These are phyloP conservation scores for Schoenoplectus tabernaemontani DNA, from an alignment of 202 grass and related monocot genomes.

Conservation along the genomic window DNA sequence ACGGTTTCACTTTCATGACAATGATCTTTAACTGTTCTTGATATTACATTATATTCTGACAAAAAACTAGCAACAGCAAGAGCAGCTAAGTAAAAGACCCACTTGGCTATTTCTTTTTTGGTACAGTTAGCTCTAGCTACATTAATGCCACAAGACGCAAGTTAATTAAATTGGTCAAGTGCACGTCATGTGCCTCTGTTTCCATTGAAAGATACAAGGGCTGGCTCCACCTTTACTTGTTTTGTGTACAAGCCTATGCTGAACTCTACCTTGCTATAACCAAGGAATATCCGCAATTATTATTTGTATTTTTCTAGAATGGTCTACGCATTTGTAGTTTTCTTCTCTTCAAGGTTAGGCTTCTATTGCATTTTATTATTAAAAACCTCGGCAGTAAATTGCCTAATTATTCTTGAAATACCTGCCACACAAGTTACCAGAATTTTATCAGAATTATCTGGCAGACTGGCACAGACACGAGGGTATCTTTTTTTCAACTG, in stretches of 20 bases:
- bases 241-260: background rate
- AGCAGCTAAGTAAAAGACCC: no score
- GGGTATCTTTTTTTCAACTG: background rate
- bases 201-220: conserved; percentile 2
- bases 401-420: background rate
- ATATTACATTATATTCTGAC: background rate
- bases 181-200: conserved; percentile 6
- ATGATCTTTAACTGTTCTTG: background rate
- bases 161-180: background rate
- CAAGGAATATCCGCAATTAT: background rate
- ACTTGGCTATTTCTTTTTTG: no score
- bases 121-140: no score
- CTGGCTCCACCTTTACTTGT: conserved; percentile 15
- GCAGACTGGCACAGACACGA: background rate
- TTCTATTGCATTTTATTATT: background rate
- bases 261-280: background rate
- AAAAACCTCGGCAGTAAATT: background rate
- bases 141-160: background rate
- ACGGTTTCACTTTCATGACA: background rate
- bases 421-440: background rate
- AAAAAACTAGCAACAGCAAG: background rate
- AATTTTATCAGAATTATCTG: background rate
- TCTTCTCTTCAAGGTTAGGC: background rate
- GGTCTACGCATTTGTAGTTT: background rate
- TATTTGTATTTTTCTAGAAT: background rate